Base-by-base conservation (phyloP, 371 early-diverging fungal species). In the Sanchytrium tribonematis region DNA sequence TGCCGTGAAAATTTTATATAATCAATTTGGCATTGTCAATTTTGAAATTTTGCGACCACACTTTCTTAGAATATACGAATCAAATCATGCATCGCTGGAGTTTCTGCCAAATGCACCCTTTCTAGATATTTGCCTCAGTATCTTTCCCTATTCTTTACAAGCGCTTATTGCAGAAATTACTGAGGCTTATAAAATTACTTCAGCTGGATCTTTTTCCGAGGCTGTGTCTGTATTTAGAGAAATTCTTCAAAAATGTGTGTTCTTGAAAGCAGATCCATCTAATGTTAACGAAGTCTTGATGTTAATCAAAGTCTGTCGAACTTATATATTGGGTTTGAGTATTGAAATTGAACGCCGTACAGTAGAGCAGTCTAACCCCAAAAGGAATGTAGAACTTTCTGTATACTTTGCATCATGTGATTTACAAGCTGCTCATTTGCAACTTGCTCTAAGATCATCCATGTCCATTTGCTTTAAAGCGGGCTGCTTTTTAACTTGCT, bases 331-430 rank as follows among this genome's bases (percentile, higher is more conserved):
- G 31, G 97, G 92, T 68, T 75, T 90, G 31, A 79, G 80, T 27
- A 83, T 94, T 78, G 93, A 92, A 74, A 79, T 85, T 69, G 80
- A 78, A 68, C 85, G 91, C n/a, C 80, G 84, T 68, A 77, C 81
- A 29, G 74, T 82, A 30, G 71, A 78, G 31, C 75, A 75, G n/a
- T 76, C 79, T 27, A 75, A 76, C 32, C 74, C 75, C 66, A 80
- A 79, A 68, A 83, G 88, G 22, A 83, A 83, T 32, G 74, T 93
- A 16, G 95, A 92, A 74, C 80, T 97, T 66, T 90, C 93, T 0
- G 88, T 89, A 1, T 94, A 92, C 78, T 93, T 93, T 74, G 88
- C 97, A 1, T 87, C 90, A 71, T 89, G 91, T 76, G 81, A 88
- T 70, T 79, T 97, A 66, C 88, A 91, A 71, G 84, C 87, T 0